Conservation (phyloP, 1,284 basidiomycete species). For the Peniophora sp. region DNA sequence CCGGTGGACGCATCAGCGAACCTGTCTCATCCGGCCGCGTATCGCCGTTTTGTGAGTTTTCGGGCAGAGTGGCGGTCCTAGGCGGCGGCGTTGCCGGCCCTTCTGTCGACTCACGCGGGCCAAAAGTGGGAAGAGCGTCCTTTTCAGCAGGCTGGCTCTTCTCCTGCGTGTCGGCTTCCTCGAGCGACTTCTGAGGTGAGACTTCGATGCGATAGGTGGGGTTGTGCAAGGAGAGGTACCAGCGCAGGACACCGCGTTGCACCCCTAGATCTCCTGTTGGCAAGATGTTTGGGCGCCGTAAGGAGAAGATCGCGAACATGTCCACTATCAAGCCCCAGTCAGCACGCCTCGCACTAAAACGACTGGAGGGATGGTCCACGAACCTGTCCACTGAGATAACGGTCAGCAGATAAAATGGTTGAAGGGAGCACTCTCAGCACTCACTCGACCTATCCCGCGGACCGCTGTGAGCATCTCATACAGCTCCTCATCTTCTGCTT, state of each 20-base stretch:
- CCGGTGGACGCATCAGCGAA: constrained; percentile 9
- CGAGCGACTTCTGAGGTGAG: constrained; percentile 43
- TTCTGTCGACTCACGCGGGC: neutral
- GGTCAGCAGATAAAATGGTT: neutral
- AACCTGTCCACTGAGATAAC: constrained; percentile 36
- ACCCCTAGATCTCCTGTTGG: constrained; percentile 77
- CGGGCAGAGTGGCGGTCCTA: constrained; percentile 1
- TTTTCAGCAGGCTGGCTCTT: constrained; percentile 11
- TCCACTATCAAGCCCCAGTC: constrained; percentile 43
- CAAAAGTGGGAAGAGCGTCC: constrained; percentile 2
- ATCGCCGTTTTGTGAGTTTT: constrained; percentile 1
- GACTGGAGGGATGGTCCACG: neutral
- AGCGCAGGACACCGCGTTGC: constrained; percentile 70
- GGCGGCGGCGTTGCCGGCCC: constrained; percentile 4
- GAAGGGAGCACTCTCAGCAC: constrained; percentile 19
- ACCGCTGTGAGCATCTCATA: constrained; percentile 70
- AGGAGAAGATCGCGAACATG: constrained; percentile 87
- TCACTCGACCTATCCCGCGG: constrained; percentile 71
- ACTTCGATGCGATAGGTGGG: constrained; percentile 38
- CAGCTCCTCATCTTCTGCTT: constrained; percentile 70
- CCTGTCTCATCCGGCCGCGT: neutral
- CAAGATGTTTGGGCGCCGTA: constrained; percentile 75
- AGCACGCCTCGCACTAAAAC: too few relatives aligned
- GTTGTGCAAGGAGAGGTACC: constrained; percentile 65
- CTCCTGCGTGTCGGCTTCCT: constrained; percentile 10